Conservation (phyloP, 257 asterid genomes). For the Gentiana dahurica region DNA sequence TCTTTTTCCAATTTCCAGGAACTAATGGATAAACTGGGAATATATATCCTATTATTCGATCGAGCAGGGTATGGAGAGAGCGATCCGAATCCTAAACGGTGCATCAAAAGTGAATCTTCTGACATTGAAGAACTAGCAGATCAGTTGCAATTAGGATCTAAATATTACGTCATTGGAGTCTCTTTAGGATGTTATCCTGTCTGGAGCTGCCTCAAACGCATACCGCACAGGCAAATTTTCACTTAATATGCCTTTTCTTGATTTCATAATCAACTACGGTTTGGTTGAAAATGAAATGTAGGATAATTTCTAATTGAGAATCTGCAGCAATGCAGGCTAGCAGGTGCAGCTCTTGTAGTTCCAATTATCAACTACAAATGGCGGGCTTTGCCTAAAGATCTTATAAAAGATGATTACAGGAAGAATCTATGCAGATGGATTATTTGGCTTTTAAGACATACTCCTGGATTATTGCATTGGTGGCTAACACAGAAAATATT, state of each 20-base stretch:
- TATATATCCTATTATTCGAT: constrained; percentile 55
- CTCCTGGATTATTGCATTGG: constrained; percentile 70
- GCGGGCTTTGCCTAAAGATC: constrained; percentile 68
- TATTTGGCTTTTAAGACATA: constrained; percentile 33
- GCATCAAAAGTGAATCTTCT: constrained; percentile 67
- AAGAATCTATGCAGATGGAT: constrained; percentile 55
- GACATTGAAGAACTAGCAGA: constrained; percentile 91
- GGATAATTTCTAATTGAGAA: constrained; percentile 1
- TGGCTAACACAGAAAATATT: constrained; percentile 82
- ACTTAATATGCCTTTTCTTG: not conserved
- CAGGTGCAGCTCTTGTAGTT: constrained; percentile 73
- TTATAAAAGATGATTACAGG: constrained; percentile 60
- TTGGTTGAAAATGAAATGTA: not conserved
- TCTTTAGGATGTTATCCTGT: constrained; percentile 75
- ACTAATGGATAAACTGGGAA: constrained; percentile 47
- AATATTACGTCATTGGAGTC: constrained; percentile 59
- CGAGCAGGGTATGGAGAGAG: constrained; percentile 98
- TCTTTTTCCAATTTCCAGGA: constrained; percentile 37
- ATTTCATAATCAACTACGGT: too few species aligned
- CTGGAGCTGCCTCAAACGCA: constrained; percentile 71
- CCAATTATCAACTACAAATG: constrained; percentile 75
- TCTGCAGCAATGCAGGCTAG: constrained; percentile 43
- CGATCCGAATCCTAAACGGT: constrained; percentile 67
- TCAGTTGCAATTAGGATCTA: constrained; percentile 53
- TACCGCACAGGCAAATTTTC: constrained; percentile 53